Base-by-base conservation (phyloP, 2,329 filamentous ascomycete genomes). In the Ophiocordyceps sinensis region DNA sequence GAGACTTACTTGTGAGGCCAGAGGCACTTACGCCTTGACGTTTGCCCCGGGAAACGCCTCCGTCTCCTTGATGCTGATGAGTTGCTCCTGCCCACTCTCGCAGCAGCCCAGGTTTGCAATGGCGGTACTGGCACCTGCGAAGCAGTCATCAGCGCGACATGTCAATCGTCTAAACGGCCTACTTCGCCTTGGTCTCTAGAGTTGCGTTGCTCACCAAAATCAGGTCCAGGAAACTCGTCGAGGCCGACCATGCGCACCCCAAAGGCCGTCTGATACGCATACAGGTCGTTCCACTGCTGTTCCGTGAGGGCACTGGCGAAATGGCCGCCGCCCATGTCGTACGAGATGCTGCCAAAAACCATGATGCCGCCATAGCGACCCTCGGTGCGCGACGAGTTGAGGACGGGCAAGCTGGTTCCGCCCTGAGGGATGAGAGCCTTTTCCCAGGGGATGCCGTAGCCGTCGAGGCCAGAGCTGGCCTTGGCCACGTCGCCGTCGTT, bases 301-400 rank as follows among this genome's bases (percentile, higher is more conserved):
- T 62, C 51, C 10, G 71, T 77, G 43, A 79, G 53, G 29, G 71
- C 73, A 50, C 69, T 75, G 42, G 61, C 57, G 58, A 62, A 77
- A 23, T 56, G 58, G 9, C 36, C 39, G 5, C 64, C 62, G 50
- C 32, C 32, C 32, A 71, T 73, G 43, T 73, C 63, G 51, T 77
- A 77, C 39, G 66, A 65, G 28, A 77, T 67, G 50, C 72, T 68
- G 44, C 64, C 62, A 17, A 72, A 53, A 41, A 73, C 57, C 17
- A 79, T 63, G 50, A 79, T 75, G 38, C 71, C 73, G 19, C 73
- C 75, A 49, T 70, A 79, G 53, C 75, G 77, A 45, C 75, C 75
- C 40, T 61, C 54, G 3, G 58, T 63, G 0, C 58, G 48, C 3
- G 64, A 64, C 12, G 61, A 60, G 49, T 71, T 77, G 28, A 79